Evolutionary conservation across 352 stramenopile species (phyloP).

Genomic region (Phytophthora pinifolia): DNA sequence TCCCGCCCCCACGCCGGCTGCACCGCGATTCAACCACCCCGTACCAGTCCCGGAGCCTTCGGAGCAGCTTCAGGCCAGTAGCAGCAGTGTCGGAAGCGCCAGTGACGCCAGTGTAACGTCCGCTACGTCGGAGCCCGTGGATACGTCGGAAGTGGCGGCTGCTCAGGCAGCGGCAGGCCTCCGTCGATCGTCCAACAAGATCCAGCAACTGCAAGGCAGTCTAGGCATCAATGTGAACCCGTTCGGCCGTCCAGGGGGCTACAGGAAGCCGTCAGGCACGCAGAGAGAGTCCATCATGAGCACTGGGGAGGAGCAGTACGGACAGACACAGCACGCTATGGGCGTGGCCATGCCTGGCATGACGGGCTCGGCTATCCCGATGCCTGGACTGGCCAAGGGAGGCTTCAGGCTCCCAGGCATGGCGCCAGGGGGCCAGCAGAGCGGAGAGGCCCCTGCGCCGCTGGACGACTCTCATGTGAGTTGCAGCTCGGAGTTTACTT

Average conservation of each 20-base stretch:
- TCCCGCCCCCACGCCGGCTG: conserved; percentile 25
- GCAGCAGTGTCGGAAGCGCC: conserved; percentile 16
- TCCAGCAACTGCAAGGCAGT: conserved; percentile 78
- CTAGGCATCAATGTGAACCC: conserved; percentile 86
- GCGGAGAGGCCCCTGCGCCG: conserved; percentile 23
- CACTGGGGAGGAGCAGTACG: conserved; percentile 81
- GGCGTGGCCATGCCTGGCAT: conserved; percentile 82
- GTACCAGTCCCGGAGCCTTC: conserved; percentile 11
- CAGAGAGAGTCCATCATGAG: conserved; percentile 71
- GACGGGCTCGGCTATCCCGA: conserved; percentile 71
- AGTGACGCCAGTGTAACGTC: conserved; percentile 18
- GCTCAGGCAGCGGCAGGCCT: conserved; percentile 34
- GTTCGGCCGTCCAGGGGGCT: conserved; percentile 56
- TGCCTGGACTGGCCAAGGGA: conserved; percentile 75
- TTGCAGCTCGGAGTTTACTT: conserved; percentile 7
- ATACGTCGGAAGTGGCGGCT: conserved; percentile 32
- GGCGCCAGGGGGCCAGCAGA: conserved; percentile 31
- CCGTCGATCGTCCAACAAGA: conserved; percentile 47
- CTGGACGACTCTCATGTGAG: conserved; percentile 71
- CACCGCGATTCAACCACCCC: conserved; percentile 31
- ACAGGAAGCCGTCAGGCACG: conserved; percentile 35
- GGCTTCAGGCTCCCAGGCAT: conserved; percentile 72
- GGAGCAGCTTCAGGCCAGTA: conserved; percentile 10
- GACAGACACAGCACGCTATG: conserved; percentile 62
- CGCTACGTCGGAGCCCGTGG: conserved; percentile 18